Evolutionary conservation across 306 rosid species (phyloP).

Genomic region (Lithocarpus polystachyus): DNA sequence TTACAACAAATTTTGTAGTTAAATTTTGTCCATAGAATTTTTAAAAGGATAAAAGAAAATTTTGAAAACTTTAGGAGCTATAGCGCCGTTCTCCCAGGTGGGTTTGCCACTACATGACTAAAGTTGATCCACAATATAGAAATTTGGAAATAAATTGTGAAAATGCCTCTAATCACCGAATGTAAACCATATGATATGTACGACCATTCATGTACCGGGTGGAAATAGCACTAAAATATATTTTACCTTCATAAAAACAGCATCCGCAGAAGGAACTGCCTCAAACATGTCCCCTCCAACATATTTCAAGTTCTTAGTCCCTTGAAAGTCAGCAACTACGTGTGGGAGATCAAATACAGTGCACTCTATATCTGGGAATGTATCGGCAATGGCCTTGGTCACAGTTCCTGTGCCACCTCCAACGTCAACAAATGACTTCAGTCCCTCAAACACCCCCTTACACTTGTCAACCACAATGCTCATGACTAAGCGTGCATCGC

Average conservation of each 20-base stretch:
- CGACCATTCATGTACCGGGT: neutral
- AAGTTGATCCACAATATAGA: no score
- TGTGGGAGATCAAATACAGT: slow-evolving; percentile 33
- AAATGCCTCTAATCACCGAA: no score
- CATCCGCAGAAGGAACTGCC: slow-evolving; percentile 26
- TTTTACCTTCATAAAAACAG: slow-evolving; percentile 23
- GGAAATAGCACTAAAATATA: neutral
- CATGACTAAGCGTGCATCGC: slow-evolving; percentile 19
- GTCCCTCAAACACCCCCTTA: slow-evolving; percentile 25
- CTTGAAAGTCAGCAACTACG: slow-evolving; percentile 10
- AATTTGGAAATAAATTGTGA: no score
- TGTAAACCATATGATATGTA: no score
- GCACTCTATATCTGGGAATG: slow-evolving; percentile 24
- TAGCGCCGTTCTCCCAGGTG: no score
- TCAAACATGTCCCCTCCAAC: slow-evolving; percentile 29
- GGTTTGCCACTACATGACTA: no score
- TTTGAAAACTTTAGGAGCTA: no score
- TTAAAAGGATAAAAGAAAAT: no score
- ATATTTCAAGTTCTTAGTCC: slow-evolving; percentile 1
- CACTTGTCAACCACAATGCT: neutral
- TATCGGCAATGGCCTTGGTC: slow-evolving; percentile 20
- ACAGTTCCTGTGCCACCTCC: slow-evolving; percentile 28
- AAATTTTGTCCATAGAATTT: no score
- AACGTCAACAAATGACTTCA: slow-evolving; percentile 31
- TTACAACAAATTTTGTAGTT: no score